Conservation (phyloP, 305 asterid genomes). For the Vinca major region DNA sequence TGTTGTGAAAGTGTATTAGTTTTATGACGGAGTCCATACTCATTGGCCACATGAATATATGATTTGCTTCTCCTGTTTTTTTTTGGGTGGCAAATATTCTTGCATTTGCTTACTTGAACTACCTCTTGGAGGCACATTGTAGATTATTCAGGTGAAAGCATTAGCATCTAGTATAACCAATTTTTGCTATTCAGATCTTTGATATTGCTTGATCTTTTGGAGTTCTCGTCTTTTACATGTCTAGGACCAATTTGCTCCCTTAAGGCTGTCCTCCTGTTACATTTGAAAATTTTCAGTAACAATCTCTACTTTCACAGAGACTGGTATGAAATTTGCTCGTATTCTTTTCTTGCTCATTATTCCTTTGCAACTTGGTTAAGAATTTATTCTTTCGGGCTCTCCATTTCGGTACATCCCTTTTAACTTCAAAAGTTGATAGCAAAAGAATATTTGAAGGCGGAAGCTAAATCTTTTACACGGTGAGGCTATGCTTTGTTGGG, state of each 20-base stretch:
- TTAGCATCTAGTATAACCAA: not conserved
- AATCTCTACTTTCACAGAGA: no score
- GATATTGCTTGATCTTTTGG: not conserved
- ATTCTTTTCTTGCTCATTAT: conserved; percentile 9
- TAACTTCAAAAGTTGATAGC: not conserved
- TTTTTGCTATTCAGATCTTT: not conserved
- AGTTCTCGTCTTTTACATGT: not conserved
- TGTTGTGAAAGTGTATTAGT: not conserved
- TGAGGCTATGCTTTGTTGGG: no score
- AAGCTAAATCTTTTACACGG: not conserved
- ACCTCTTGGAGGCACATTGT: not conserved
- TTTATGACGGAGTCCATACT: not conserved
- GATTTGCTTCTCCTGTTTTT: not conserved
- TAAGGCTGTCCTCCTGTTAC: not conserved
- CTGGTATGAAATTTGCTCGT: not conserved
- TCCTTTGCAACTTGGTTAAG: conserved; percentile 11
- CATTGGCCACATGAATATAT: not conserved
- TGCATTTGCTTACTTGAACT: not conserved
- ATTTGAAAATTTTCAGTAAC: not conserved
- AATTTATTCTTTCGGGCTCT: not conserved
- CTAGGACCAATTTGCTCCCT: not conserved
- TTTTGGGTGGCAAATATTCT: not conserved
- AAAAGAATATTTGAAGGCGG: not conserved
- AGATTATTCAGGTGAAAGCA: not conserved
- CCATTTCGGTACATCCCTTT: not conserved